Percentiles rank a stretch among this genome's conserved stretches.
These are phyloP conservation scores for Paramecium sexaurelia DNA, from an alignment of 73 alveolate genomes.

Conservation along the genomic window DNA sequence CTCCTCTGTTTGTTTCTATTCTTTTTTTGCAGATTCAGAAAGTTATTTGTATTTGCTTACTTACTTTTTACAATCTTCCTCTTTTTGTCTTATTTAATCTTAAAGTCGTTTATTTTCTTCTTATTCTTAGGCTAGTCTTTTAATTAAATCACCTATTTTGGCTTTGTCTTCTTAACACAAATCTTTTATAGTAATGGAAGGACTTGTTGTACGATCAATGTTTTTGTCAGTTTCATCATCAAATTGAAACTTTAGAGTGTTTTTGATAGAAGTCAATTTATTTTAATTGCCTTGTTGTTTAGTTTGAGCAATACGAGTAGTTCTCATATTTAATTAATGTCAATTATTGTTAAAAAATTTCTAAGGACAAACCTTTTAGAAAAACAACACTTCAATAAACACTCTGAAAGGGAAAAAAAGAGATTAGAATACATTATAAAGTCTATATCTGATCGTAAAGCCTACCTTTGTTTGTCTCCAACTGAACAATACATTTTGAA, in stretches of 20 bases:
- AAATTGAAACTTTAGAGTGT: slow-evolving; percentile 27
- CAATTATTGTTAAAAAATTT: not conserved
- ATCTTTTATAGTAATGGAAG: slow-evolving; percentile 83
- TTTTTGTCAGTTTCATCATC: slow-evolving; percentile 7
- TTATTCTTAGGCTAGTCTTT: slow-evolving; percentile 90
- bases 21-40: slow-evolving; percentile 67
- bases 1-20: slow-evolving; percentile 69
- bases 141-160: slow-evolving; percentile 93
- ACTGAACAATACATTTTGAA: slow-evolving; percentile 9
- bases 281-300: not conserved
- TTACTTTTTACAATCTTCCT: slow-evolving; percentile 77
- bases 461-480: slow-evolving; percentile 3
- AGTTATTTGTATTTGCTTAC: slow-evolving; percentile 64
- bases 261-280: not conserved
- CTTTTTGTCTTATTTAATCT: slow-evolving; percentile 77
- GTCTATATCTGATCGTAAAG: not conserved
- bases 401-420: not conserved
- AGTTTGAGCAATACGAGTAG: not conserved
- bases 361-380: not conserved
- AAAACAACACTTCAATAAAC: not conserved
- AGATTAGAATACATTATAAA: not conserved
- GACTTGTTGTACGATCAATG: slow-evolving; percentile 30
- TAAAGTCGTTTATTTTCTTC: slow-evolving; percentile 82
- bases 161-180: slow-evolving; percentile 97
- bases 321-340: slow-evolving; percentile 35